Conservation (phyloP, 768 basidiomycete genomes). For the Naganishia antarctica region DNA sequence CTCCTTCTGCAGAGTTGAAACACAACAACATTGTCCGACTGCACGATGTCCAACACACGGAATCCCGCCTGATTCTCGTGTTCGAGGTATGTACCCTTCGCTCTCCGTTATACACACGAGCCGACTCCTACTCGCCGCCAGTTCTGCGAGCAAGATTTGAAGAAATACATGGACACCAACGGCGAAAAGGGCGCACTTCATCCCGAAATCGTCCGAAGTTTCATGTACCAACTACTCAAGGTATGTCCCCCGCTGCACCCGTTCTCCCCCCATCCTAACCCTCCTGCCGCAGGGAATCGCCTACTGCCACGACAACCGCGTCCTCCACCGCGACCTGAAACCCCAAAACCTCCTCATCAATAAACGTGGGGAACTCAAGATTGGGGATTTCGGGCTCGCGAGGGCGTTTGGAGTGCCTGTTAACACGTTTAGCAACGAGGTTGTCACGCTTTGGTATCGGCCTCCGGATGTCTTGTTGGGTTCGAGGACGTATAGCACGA, state of each 20-base stretch:
- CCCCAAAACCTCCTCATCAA: slow-evolving; percentile 98
- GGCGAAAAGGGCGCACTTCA: slow-evolving; percentile 94
- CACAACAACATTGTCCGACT: slow-evolving; percentile 97
- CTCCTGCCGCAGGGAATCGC: slow-evolving; percentile 64
- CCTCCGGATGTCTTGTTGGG: slow-evolving; percentile 96
- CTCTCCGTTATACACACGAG: background rate
- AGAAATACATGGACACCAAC: slow-evolving; percentile 98
- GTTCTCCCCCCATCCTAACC: background rate
- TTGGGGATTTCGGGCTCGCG: slow-evolving; percentile 96
- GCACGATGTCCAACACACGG: slow-evolving; percentile 97
- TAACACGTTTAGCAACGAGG: slow-evolving; percentile 98
- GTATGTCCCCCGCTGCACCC: slow-evolving; percentile 28
- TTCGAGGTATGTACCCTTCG: slow-evolving; percentile 60
- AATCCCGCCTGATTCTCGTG: slow-evolving; percentile 93
- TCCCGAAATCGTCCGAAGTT: slow-evolving; percentile 78
- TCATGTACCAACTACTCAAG: slow-evolving; percentile 95
- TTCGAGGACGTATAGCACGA: slow-evolving; percentile 93
- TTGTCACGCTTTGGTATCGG: slow-evolving; percentile 97
- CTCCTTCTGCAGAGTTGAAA: slow-evolving; percentile 66
- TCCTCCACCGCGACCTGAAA: slow-evolving; percentile 94
- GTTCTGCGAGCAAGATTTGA: slow-evolving; percentile 88
- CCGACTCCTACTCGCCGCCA: slow-evolving; percentile 3
- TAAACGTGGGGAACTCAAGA: slow-evolving; percentile 89
- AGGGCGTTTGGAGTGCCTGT: slow-evolving; percentile 97
- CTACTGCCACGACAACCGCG: slow-evolving; percentile 97